Base-by-base conservation (phyloP, 768 basidiomycete species). In the Mycena venus region DNA sequence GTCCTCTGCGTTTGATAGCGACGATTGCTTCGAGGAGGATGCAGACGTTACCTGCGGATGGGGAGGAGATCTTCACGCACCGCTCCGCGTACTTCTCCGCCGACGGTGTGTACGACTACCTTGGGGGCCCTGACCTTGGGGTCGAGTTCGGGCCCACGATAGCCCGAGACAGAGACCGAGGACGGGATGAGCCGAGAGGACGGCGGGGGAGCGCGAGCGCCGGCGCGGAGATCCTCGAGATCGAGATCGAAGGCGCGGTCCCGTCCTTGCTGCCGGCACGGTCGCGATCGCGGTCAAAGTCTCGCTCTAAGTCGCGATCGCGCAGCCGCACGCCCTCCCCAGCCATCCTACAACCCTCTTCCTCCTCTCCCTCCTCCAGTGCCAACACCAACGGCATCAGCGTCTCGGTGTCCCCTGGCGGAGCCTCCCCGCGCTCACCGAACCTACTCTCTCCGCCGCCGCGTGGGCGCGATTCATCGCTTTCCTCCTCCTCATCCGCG, bases 71-170 rank as follows among this genome's bases (percentile, higher is more conserved):
- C 66, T 68, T 71, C 31, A 77, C 72, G 15, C 75, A 77, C 36
- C 51, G 66, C 40, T 77, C 75, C 9, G 59, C 72, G 27, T 80
- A 78, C 51, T 76, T 80, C 38, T 77, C 76, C 32, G 72, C 74
- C 10, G 72, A 68, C 21, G 77, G 86, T 74, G 89, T 89, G 19
- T 90, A 89, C 75, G 91, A 92, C 77, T 90, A 91, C 81, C 92
- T 92, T 76, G 88, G 83, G 12, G 91, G 89, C 2, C 88, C 91
- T 11, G 90, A 91, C 78, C 83, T 91, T 17, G 89, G 89, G 3
- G 89, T 88, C 64, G 90, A 89, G 72, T 89, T 85, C 78, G 75
- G 78, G 58, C 76, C 81, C 12, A 61, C 77, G 81, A 15, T 66
- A 68, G 38, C 72, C 59, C n/a, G 77, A 58, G 68, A 68, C 69